Evolutionary conservation across 2,329 filamentous ascomycete genomes (phyloP), one percentile per base, ranked within the genome.

Genomic region (Blumeria graminis): DNA sequence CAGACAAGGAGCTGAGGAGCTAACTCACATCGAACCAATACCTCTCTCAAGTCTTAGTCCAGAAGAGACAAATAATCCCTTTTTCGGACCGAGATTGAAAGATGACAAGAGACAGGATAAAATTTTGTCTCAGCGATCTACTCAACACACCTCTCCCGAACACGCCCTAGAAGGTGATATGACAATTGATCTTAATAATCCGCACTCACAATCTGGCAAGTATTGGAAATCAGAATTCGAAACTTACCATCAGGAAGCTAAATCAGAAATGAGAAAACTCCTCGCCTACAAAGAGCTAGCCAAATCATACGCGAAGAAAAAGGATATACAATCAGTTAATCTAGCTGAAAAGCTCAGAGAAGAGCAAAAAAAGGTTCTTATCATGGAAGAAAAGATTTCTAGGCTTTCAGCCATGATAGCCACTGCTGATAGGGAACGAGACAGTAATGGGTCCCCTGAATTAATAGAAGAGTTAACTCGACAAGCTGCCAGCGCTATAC

Each of bases 191-290:
- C 69, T 86, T 53, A 82, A 82, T 60, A 80, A 86, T 63, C 84
- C 85, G 6, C 77, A 80, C 60, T 86, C 84, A 1, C 76, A 82
- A 58, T 87, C 84, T 3, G 84, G 84, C 6, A 80, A 76, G 62
- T 88, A 84, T 68, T 90, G 85, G 85, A 89, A 89, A 68, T 75
- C 77, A 28, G 78, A 87, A 64, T 89, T 84, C 63, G 76, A 86
- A 61, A 76, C 74, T 56, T 90, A 89, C 64, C 80, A 85, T 53
- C 73, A 78, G 48, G 82, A 84, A 60, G 84, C 84, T 60, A 79
- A 78, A 66, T 75, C 73, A 46, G 82, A 89, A 67, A 81, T 88
- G 73, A 80, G 81, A 70, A 86, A 83, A 69, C 72, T 90, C 64
- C 76, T 89, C 65, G 79, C 78, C 65, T 89, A 88, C 72, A 86